Percentiles rank a stretch among this genome's conserved stretches.
These are phyloP conservation scores for Stephania yunnanensis DNA, from an alignment of 164 flowering plant species.

Conservation along the genomic window DNA sequence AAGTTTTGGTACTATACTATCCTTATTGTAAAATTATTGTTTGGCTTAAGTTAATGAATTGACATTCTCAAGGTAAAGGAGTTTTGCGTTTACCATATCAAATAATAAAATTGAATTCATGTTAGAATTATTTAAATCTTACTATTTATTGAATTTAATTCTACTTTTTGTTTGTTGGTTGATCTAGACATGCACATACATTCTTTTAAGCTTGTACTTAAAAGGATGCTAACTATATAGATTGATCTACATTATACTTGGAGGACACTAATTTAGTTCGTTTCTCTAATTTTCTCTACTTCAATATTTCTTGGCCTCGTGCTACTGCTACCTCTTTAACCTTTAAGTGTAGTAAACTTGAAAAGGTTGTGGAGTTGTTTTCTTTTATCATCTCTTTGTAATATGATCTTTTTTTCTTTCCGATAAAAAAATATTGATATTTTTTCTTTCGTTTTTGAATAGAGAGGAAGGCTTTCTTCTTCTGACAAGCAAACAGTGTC, in stretches of 20 bases:
- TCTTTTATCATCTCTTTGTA: not conserved
- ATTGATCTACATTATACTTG: not conserved
- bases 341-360: not conserved
- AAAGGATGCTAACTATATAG: not conserved
- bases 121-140: not conserved
- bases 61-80: too few species aligned
- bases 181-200: not conserved
- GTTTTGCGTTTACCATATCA: too few species aligned
- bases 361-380: not conserved
- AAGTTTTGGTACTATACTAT: too few species aligned
- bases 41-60: too few species aligned
- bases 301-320: not conserved
- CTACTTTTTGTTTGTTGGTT: not conserved
- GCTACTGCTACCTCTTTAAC: not conserved
- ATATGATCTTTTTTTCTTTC: too few species aligned
- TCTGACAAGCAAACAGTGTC: conserved; percentile 44
- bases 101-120: not conserved
- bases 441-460: conserved; percentile 14
- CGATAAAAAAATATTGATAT: too few species aligned
- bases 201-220: not conserved
- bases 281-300: not conserved
- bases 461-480: conserved; percentile 38
- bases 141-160: not conserved
- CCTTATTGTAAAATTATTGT: too few species aligned
- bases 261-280: not conserved